Evolutionary conservation across 2,329 filamentous ascomycete species (phyloP).

Genomic region (Mariannaea sp.): DNA sequence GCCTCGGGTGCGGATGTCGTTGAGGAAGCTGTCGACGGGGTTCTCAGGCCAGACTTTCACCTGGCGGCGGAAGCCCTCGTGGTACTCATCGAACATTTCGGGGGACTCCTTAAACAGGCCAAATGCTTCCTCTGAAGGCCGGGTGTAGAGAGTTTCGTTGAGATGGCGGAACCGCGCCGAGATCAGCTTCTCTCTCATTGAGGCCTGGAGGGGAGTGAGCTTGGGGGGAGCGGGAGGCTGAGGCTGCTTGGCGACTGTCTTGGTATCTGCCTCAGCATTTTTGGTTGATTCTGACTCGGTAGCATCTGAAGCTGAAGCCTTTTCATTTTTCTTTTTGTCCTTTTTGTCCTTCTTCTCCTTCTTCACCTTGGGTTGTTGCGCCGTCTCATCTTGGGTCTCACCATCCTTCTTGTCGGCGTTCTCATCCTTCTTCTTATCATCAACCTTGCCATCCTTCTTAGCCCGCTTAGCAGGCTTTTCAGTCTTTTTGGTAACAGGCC

Average conservation of each 20-base stretch:
- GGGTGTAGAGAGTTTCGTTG: constrained; percentile 95
- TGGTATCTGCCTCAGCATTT: constrained; percentile 30
- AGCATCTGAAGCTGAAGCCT: not conserved
- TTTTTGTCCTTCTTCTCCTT: constrained; percentile 43
- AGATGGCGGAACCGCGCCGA: constrained; percentile 96
- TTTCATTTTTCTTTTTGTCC: constrained; percentile 29
- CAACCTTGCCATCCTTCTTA: constrained; percentile 40
- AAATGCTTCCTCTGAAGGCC: constrained; percentile 82
- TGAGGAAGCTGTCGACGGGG: constrained; percentile 86
- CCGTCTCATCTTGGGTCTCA: constrained; percentile 24
- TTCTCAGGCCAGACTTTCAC: constrained; percentile 97
- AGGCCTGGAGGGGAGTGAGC: constrained; percentile 88
- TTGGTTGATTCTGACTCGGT: not conserved
- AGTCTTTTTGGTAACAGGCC: constrained; percentile 16
- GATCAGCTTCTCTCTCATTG: constrained; percentile 93
- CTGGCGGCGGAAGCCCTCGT: constrained; percentile 93
- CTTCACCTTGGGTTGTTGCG: constrained; percentile 39
- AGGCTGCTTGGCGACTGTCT: constrained; percentile 37
- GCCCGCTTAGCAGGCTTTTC: constrained; percentile 42
- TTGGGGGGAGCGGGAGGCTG: constrained; percentile 56
- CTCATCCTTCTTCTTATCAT: constrained; percentile 32
- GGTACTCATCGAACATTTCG: constrained; percentile 95
- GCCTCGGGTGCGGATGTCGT: constrained; percentile 70
- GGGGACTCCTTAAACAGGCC: constrained; percentile 81
- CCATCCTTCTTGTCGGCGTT: constrained; percentile 19